These are phyloP conservation scores for Mortierella sp. DNA, from an alignment of 371 early-diverging fungal species.

Conservation along the genomic window DNA sequence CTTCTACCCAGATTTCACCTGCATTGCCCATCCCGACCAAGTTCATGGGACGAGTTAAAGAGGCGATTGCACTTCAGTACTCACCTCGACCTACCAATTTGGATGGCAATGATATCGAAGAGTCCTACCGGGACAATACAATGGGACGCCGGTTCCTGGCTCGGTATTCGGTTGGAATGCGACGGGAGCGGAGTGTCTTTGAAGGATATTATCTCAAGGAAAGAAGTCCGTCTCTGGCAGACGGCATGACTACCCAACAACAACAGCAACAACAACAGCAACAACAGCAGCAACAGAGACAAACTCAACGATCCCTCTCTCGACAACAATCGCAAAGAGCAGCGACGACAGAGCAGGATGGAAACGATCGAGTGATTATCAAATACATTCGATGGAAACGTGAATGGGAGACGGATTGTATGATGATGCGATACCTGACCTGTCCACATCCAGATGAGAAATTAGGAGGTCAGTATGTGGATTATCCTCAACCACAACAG, in stretches of 20 bases:
- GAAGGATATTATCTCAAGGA: constrained; percentile 41
- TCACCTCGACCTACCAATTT: constrained; percentile 20
- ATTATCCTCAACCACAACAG: constrained; percentile 45
- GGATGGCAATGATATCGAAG: constrained; percentile 38
- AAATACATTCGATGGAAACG: constrained; percentile 32
- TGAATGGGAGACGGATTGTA: constrained; percentile 44
- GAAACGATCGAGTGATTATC: constrained; percentile 46
- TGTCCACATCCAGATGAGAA: constrained; percentile 33
- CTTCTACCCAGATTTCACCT: constrained; percentile 25
- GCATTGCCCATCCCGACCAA: constrained; percentile 3
- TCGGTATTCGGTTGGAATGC: constrained; percentile 23
- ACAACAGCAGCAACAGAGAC: constrained; percentile 13
- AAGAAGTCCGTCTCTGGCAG: constrained; percentile 26
- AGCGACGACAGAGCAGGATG: constrained; percentile 26
- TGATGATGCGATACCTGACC: constrained; percentile 43
- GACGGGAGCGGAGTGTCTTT: constrained; percentile 34
- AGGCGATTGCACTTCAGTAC: constrained; percentile 31
- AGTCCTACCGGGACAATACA: constrained; percentile 14
- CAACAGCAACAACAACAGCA: constrained; percentile 26
- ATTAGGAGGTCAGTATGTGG: constrained; percentile 34
- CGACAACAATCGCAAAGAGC: constrained; percentile 28
- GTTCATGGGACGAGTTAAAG: constrained; percentile 10
- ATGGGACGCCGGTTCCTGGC: constrained; percentile 32
- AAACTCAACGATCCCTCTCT: constrained; percentile 7
- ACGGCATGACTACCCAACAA: constrained; percentile 14